Evolutionary conservation across 495 filamentous ascomycete genomes (phyloP).

Genomic region (Daldinia grandis): DNA sequence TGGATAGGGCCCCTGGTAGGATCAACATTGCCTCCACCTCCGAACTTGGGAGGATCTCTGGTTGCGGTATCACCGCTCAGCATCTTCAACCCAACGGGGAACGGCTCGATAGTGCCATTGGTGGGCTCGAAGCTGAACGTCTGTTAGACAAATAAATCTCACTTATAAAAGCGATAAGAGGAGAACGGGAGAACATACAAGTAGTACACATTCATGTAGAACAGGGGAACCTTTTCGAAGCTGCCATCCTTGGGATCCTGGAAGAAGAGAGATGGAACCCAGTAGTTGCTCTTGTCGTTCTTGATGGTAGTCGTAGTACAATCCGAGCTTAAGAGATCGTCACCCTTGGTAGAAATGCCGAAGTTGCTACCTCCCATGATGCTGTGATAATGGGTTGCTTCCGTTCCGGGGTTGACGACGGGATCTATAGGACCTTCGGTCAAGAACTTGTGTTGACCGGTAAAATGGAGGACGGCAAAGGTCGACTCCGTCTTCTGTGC

Average conservation of each 20-base stretch:
- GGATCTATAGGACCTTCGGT: conserved; percentile 70
- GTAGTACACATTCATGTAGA: conserved; percentile 75
- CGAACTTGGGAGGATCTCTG: conserved; percentile 50
- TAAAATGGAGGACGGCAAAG: conserved; percentile 58
- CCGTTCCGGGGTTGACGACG: conserved; percentile 65
- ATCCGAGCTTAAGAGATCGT: conserved; percentile 62
- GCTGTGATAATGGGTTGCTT: conserved; percentile 71
- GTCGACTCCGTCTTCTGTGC: conserved; percentile 48
- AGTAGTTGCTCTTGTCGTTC: conserved; percentile 79
- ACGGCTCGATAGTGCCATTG: conserved; percentile 68
- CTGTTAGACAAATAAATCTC: conserved; percentile 6
- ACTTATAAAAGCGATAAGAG: neutral
- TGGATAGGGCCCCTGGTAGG: conserved; percentile 53
- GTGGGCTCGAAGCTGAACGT: conserved; percentile 63
- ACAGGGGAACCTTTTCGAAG: conserved; percentile 70
- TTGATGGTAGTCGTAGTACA: conserved; percentile 74
- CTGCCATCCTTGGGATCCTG: conserved; percentile 62
- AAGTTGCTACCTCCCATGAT: conserved; percentile 78
- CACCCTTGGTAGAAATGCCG: conserved; percentile 67
- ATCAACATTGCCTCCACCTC: conserved; percentile 49
- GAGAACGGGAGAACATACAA: conserved; percentile 56
- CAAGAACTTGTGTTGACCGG: conserved; percentile 54
- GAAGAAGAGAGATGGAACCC: conserved; percentile 76
- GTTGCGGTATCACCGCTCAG: conserved; percentile 68
- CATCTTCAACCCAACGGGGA: conserved; percentile 77